Evolutionary conservation across 352 stramenopile species (phyloP), one percentile per base, ranked within the genome.

Genomic region (Phytophthora kernoviae): DNA sequence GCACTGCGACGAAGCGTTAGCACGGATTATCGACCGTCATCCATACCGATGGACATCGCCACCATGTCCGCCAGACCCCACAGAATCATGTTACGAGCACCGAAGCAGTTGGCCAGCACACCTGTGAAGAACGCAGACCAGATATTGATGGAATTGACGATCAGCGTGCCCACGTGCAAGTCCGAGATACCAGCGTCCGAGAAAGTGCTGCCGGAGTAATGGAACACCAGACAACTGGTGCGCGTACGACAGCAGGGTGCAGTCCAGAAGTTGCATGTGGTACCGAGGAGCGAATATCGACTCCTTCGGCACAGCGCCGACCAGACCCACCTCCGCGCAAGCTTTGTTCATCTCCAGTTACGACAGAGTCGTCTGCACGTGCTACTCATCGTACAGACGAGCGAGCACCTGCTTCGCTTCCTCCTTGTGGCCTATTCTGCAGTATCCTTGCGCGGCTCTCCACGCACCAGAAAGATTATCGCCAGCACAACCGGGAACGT

Each of bases 391-490:
- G 34, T 65, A 73, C 7, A 73, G 37, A 9, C 45, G 52, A 40
- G 45, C 46, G 36, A 73, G 45, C 15, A 48, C 57, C 36, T 54
- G 40, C 48, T 73, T 41, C 5, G 67, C 62, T 15, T 65, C 57
- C 1, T 41, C 49, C 4, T 44, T 30, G 24, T 22, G 24, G 12
- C 53, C 53, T n/a, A 37, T 76, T 72, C 39, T 49, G 21, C 14
- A 76, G 40, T 48, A 76, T 47, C 67, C 67, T 73, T 2, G 52
- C 49, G 5, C 62, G 67, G 43, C 62, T 73, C 43, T 76, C 58
- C 1, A 65, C 55, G 56, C 68, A 56, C 39, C n/a, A n/a, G n/a
- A n/a, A n/a, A n/a, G n/a, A n/a, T n/a, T n/a, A n/a, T n/a, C n/a
- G n/a, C n/a, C n/a, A n/a, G n/a, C n/a, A n/a, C n/a, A n/a, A n/a